phyloP scores from a whole-genome alignment of 257 asterid species.

The Plectranthus barbatus region DNA sequence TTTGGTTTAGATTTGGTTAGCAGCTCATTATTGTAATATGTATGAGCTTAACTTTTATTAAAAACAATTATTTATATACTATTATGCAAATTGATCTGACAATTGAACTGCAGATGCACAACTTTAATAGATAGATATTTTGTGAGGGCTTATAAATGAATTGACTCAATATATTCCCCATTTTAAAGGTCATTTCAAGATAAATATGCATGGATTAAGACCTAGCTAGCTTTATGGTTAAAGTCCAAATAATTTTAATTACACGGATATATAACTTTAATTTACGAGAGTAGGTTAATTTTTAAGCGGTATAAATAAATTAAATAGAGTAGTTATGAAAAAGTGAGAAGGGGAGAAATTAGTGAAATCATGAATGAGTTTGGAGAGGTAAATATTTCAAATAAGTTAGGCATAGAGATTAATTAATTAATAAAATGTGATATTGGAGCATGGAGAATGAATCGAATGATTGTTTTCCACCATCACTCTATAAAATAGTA shows the following conservation, averaged over 20 bases:
- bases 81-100: too few relatives aligned
- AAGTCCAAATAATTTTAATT: neutral
- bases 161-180: neutral
- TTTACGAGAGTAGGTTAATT: too few relatives aligned
- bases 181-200: constrained; percentile 1
- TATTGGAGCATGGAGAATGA: constrained; percentile 16
- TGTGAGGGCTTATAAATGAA: neutral
- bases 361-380: neutral
- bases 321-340: neutral
- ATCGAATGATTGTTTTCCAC: constrained; percentile 25
- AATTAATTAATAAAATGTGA: neutral
- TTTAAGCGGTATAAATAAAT: neutral
- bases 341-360: too few relatives aligned
- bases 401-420: constrained; percentile 14
- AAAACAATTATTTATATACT: too few relatives aligned
- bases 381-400: neutral
- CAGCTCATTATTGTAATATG: too few relatives aligned
- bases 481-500: constrained; percentile 15
- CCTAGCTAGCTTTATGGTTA: too few relatives aligned
- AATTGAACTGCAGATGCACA: neutral
- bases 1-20: too few relatives aligned
- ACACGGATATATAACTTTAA: too few relatives aligned
- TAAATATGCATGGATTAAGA: neutral
- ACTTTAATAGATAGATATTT: neutral
- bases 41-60: too few relatives aligned